phyloP scores from a whole-genome alignment of 192 early-diverging fungal genomes.

The Geosiphon pyriformis region DNA sequence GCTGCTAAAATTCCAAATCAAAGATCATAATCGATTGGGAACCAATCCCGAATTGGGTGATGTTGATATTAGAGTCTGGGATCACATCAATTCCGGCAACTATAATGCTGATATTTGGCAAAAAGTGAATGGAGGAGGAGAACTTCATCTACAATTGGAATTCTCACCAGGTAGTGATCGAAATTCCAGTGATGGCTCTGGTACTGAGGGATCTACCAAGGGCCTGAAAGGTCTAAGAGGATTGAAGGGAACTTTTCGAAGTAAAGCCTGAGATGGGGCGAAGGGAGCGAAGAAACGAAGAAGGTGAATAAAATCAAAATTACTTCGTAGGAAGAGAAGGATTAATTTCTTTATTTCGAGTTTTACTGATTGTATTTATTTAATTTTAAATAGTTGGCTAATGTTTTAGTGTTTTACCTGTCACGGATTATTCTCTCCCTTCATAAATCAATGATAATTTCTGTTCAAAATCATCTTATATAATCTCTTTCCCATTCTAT shows the following conservation, averaged over 20 bases:
- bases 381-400: too few relatives aligned
- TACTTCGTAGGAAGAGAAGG: too few relatives aligned
- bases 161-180: conserved; percentile 24
- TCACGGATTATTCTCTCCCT: too few relatives aligned
- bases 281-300: neutral
- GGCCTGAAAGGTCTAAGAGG: too few relatives aligned
- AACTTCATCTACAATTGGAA: conserved; percentile 28
- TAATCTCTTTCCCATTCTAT: too few relatives aligned
- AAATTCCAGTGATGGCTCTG: neutral
- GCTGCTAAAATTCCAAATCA: conserved; percentile 52
- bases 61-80: conserved; percentile 49
- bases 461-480: too few relatives aligned
- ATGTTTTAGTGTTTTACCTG: too few relatives aligned
- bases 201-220: neutral
- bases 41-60: conserved; percentile 62
- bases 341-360: too few relatives aligned
- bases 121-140: conserved; percentile 25
- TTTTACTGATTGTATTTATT: too few relatives aligned
- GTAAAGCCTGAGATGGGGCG: neutral
- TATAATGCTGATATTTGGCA: conserved; percentile 32
- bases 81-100: conserved; percentile 29
- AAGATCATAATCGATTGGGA: conserved; percentile 64
- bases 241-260: neutral
- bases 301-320: too few relatives aligned
- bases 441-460: too few relatives aligned